A percentile compares a stretch with the other conserved stretches of the same genome.
phyloP scores from a whole-genome alignment of 345 rosid species.

The Rubroshorea leprosula region DNA sequence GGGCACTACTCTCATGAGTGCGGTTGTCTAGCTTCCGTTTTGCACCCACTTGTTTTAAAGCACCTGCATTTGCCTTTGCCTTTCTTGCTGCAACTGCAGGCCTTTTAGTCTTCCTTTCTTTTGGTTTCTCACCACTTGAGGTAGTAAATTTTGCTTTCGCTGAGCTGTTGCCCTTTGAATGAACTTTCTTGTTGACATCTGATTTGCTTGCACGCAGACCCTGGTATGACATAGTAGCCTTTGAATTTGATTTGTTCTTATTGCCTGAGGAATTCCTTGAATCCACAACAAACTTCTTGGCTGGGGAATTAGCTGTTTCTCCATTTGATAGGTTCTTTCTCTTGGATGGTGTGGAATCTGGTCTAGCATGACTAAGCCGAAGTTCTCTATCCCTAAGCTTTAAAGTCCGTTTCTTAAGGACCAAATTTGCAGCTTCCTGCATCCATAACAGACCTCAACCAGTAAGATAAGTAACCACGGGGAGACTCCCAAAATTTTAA shows the following conservation, averaged over 20 bases:
- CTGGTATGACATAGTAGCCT: constrained; percentile 53
- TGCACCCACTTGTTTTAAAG: constrained; percentile 35
- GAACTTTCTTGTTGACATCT: constrained; percentile 44
- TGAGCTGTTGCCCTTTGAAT: constrained; percentile 27
- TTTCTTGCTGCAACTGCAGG: constrained; percentile 87
- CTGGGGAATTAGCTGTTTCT: constrained; percentile 28
- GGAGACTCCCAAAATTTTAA: no score
- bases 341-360: constrained; percentile 64
- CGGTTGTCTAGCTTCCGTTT: constrained; percentile 69
- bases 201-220: constrained; percentile 82
- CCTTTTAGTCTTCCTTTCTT: constrained; percentile 46
- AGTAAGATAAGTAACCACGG: no score
- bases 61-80: constrained; percentile 43
- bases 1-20: constrained; percentile 51
- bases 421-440: constrained; percentile 78
- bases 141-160: constrained; percentile 31
- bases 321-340: constrained; percentile 39
- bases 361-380: constrained; percentile 51
- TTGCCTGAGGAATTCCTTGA: constrained; percentile 36
- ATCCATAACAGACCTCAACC: constrained; percentile 1
- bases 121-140: constrained; percentile 26
- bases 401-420: constrained; percentile 50
- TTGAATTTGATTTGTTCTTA: constrained; percentile 18
- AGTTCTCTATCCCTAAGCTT: constrained; percentile 76
- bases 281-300: constrained; percentile 40